Conservation (phyloP, 2,329 filamentous ascomycete species). For the Fusarium camptoceras region DNA sequence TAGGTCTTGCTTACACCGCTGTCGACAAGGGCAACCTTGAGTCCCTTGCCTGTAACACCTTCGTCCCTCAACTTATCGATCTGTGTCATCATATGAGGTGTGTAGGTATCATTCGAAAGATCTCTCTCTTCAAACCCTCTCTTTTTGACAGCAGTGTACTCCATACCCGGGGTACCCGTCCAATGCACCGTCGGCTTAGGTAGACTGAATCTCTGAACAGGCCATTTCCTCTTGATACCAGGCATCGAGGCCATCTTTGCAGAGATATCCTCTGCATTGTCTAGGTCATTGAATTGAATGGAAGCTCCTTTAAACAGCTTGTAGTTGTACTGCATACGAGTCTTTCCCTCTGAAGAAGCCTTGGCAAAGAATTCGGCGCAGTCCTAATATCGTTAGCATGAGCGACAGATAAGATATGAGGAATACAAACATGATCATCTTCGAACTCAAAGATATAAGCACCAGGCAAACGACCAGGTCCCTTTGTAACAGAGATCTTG, state of each 20-base stretch:
- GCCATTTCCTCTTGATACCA: conserved; percentile 63
- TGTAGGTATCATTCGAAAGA: conserved; percentile 53
- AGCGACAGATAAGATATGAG: rapidly evolving
- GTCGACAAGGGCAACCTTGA: conserved; percentile 66
- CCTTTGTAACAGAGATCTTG: conserved; percentile 38
- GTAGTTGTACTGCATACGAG: conserved; percentile 62
- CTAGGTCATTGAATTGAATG: conserved; percentile 62
- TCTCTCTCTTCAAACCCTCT: conserved; percentile 31
- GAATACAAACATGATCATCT: conserved; percentile 57
- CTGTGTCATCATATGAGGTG: conserved; percentile 68
- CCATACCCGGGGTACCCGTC: conserved; percentile 52
- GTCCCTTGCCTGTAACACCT: conserved; percentile 62
- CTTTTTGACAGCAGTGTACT: conserved; percentile 36
- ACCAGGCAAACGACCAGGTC: conserved; percentile 53
- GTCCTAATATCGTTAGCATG: conserved; percentile 21
- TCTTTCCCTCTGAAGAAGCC: conserved; percentile 52
- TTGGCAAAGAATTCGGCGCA: conserved; percentile 33
- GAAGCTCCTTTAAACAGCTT: conserved; percentile 67
- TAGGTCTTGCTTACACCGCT: conserved; percentile 58
- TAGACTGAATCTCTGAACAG: conserved; percentile 58
- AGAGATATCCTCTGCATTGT: conserved; percentile 58
- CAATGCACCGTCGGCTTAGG: conserved; percentile 57
- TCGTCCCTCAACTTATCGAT: conserved; percentile 63
- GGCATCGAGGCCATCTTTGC: conserved; percentile 56
- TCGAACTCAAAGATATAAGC: conserved; percentile 67